Percentiles rank a stretch among this genome's conserved stretches.
These are phyloP conservation scores for Pyrenopolyporus hunteri DNA, from an alignment of 495 filamentous ascomycete species.

Conservation along the genomic window DNA sequence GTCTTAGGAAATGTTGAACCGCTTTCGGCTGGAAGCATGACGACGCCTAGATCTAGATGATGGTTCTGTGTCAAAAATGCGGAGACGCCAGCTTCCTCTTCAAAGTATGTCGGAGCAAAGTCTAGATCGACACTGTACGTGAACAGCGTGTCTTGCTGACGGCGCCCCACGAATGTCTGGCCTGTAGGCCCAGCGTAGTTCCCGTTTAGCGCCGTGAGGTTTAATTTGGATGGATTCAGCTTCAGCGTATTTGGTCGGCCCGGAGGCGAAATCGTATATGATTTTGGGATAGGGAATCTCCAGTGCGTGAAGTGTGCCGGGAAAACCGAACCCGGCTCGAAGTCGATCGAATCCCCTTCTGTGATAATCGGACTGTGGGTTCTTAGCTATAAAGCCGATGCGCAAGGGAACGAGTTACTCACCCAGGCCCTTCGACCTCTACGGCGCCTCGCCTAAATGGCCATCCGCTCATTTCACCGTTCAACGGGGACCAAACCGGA, in stretches of 20 bases:
- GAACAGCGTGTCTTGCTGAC: constrained; percentile 59
- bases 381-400: constrained; percentile 8
- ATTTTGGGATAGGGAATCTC: constrained; percentile 49
- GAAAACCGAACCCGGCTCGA: constrained; percentile 44
- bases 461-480: constrained; percentile 54
- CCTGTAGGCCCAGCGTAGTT: constrained; percentile 52
- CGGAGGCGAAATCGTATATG: constrained; percentile 51
- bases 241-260: constrained; percentile 47
- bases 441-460: constrained; percentile 40
- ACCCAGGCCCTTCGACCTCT: constrained; percentile 47
- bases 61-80: constrained; percentile 60
- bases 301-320: constrained; percentile 57
- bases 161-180: constrained; percentile 54
- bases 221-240: constrained; percentile 51
- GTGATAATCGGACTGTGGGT: constrained; percentile 45
- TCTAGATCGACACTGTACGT: constrained; percentile 51
- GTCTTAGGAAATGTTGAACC: constrained; percentile 21
- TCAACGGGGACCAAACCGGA: constrained; percentile 52
- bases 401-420: constrained; percentile 2
- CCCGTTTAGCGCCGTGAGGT: constrained; percentile 54
- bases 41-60: constrained; percentile 58
- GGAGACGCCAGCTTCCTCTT: constrained; percentile 52
- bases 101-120: constrained; percentile 44
- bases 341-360: constrained; percentile 49
- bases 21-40: constrained; percentile 43